These are phyloP conservation scores for Ophiostoma populinum DNA, from an alignment of 2,329 filamentous ascomycete genomes.

Conservation along the genomic window DNA sequence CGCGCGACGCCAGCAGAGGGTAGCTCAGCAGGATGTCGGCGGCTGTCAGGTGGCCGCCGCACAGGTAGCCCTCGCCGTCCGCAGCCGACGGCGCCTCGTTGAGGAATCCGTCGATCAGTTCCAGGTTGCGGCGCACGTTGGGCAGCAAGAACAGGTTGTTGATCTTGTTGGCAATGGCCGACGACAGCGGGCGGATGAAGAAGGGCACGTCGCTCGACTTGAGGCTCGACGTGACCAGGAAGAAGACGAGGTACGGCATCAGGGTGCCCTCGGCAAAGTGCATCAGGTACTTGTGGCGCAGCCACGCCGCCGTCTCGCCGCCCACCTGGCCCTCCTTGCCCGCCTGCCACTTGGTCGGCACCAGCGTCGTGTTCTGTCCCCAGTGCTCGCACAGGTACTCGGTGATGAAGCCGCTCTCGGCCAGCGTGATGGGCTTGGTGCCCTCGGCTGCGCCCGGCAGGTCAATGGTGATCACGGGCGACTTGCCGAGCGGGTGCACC, in stretches of 20 bases:
- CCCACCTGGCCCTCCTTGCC: conserved; percentile 39
- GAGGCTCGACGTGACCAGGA: conserved; percentile 38
- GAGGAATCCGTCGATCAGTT: conserved; percentile 32
- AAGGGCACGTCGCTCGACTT: conserved; percentile 31
- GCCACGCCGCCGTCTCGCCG: conserved; percentile 43
- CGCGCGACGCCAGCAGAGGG: conserved; percentile 27
- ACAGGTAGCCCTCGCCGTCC: conserved; percentile 26
- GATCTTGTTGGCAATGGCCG: conserved; percentile 25
- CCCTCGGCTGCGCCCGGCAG: conserved; percentile 18
- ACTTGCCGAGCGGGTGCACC: conserved; percentile 75
- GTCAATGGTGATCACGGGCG: conserved; percentile 57
- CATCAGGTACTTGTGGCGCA: conserved; percentile 51
- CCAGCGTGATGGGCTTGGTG: conserved; percentile 40
- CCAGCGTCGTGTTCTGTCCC: conserved; percentile 25
- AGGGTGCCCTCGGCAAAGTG: conserved; percentile 76
- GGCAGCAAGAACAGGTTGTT: conserved; percentile 26
- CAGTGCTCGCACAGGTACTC: conserved; percentile 65
- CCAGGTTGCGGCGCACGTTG: conserved; percentile 29
- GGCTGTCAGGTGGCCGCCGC: conserved; percentile 29
- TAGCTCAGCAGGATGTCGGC: conserved; percentile 34
- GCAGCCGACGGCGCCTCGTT: conserved; percentile 23
- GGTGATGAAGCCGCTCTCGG: conserved; percentile 65
- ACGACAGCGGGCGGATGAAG: conserved; percentile 33
- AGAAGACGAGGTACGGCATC: conserved; percentile 52
- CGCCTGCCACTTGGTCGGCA: conserved; percentile 36